These are phyloP conservation scores for Alternaria gansuensis DNA, from an alignment of 2,329 filamentous ascomycete species.

Conservation along the genomic window DNA sequence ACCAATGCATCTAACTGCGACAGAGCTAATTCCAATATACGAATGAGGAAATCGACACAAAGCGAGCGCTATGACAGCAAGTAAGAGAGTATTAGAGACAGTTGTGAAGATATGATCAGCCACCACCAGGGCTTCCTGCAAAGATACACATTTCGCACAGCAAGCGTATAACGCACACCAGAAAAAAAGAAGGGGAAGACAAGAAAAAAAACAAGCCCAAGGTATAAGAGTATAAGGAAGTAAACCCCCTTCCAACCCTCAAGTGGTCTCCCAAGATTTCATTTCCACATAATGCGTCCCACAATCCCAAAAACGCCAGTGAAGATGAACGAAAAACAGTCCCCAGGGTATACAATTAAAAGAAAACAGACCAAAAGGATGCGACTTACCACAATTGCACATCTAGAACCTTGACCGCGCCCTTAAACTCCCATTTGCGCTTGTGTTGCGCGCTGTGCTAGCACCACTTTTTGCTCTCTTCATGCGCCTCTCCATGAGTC, in stretches of 20 bases:
- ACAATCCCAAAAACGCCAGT: neutral
- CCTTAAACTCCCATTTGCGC: conserved; percentile 21
- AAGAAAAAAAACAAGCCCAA: neutral
- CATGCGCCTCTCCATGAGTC: conserved; percentile 70
- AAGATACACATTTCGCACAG: neutral
- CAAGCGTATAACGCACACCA: neutral
- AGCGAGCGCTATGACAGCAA: neutral
- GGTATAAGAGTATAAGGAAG: conserved; percentile 1
- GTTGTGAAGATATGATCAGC: conserved; percentile 5
- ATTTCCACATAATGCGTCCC: conserved; percentile 7
- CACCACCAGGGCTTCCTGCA: conserved; percentile 3
- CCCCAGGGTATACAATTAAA: conserved; percentile 18
- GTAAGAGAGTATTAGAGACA: conserved; percentile 9
- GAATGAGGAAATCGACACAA: neutral
- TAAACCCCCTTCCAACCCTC: neutral
- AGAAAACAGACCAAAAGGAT: conserved; percentile 5
- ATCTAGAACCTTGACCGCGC: conserved; percentile 11
- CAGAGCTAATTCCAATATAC: conserved; percentile 1
- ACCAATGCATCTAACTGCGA: neutral
- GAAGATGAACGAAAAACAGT: neutral
- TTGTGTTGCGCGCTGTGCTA: conserved; percentile 19
- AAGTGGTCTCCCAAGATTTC: conserved; percentile 7
- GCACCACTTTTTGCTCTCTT: conserved; percentile 29
- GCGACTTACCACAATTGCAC: conserved; percentile 2
- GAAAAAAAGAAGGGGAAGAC: neutral